Percentiles rank a stretch among this genome's conserved stretches.
phyloP scores from a whole-genome alignment of 257 asterid genomes.

The Solanum dulcamara region DNA sequence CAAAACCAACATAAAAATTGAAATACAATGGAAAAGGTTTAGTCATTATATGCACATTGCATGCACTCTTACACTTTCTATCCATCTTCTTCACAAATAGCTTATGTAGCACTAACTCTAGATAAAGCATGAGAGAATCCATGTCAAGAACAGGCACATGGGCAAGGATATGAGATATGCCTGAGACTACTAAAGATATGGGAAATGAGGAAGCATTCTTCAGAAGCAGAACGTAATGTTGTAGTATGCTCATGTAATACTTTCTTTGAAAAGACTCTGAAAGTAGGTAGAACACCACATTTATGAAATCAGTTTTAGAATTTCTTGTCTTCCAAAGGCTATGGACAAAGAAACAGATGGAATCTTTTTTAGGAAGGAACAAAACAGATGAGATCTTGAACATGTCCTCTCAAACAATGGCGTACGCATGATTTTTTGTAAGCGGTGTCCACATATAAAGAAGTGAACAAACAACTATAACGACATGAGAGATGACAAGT shows the following conservation, averaged over 20 bases:
- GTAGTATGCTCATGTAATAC: not conserved
- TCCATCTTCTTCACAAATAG: not conserved
- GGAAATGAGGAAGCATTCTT: not conserved
- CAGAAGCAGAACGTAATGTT: not conserved
- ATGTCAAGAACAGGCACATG: not conserved
- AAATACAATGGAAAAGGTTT: not conserved
- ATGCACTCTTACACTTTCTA: not conserved
- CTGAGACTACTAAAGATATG: not conserved
- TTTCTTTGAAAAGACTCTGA: not conserved
- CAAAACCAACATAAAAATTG: not conserved
- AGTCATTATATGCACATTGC: not conserved
- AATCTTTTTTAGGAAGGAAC: not conserved
- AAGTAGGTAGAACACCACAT: not conserved
- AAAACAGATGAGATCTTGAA: not conserved
- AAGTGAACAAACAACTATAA: not conserved
- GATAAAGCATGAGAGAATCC: not conserved
- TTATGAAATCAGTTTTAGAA: not conserved
- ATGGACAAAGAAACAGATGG: not conserved
- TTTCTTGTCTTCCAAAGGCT: not conserved
- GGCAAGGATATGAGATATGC: not conserved
- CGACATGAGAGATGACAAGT: not conserved
- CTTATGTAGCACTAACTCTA: not conserved
- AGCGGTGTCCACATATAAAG: not conserved
- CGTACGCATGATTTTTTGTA: not conserved
- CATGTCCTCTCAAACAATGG: not conserved